Evolutionary conservation across 257 asterid species (phyloP).

Genomic region (Misopates orontium): DNA sequence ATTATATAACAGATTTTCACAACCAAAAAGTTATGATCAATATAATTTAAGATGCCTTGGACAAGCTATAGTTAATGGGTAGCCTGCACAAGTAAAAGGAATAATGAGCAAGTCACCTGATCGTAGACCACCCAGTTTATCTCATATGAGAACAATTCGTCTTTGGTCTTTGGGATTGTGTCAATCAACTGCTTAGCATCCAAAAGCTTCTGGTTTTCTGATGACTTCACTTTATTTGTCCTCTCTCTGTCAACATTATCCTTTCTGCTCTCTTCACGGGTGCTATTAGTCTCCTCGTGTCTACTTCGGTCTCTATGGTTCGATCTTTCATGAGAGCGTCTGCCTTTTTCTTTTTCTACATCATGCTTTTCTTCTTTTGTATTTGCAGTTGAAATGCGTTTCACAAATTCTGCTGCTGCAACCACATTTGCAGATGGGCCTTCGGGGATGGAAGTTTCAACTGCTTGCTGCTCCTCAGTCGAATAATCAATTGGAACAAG

Average conservation of each 20-base stretch:
- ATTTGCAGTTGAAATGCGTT: conserved; percentile 56
- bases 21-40: background rate
- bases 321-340: conserved; percentile 73
- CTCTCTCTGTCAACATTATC: conserved; percentile 60
- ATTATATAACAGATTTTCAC: background rate
- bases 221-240: conserved; percentile 51
- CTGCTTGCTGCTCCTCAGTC: conserved; percentile 71
- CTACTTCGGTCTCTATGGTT: conserved; percentile 78
- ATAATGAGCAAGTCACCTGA: conserved; percentile 55
- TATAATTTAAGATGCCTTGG: background rate
- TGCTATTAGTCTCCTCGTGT: conserved; percentile 50
- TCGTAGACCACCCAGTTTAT: conserved; percentile 86
- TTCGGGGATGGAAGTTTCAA: conserved; percentile 53
- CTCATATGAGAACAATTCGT: conserved; percentile 84
- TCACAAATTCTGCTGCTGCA: conserved; percentile 70
- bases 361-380: conserved; percentile 71
- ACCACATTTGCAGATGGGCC: conserved; percentile 53
- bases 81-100: conserved; percentile 11
- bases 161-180: conserved; percentile 94
- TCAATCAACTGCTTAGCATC: conserved; percentile 97
- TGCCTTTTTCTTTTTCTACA: conserved; percentile 64
- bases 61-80: conserved; percentile 15
- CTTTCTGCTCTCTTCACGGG: conserved; percentile 61
- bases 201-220: conserved; percentile 81
- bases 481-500: conserved; percentile 97